Conservation (phyloP, 2,329 filamentous ascomycete species). For the Dichotomopilus funicola region DNA sequence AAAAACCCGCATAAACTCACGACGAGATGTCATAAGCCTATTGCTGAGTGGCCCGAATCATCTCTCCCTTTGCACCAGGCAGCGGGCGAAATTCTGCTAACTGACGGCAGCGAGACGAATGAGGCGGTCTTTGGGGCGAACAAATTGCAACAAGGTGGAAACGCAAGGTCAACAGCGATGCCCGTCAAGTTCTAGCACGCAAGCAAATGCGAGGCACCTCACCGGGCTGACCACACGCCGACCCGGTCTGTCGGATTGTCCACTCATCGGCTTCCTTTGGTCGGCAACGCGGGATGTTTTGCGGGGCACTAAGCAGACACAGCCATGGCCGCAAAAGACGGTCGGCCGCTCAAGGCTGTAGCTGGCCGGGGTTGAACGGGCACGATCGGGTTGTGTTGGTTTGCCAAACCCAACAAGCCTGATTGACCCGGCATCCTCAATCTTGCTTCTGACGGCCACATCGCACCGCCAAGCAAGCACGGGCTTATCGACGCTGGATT, state of each 20-base stretch:
- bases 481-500: too few relatives aligned
- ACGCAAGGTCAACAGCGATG: not conserved
- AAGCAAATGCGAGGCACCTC: constrained; percentile 9
- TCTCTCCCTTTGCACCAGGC: too few relatives aligned
- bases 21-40: too few relatives aligned
- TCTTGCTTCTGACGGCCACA: too few relatives aligned
- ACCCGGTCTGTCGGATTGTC: not conserved
- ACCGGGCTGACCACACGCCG: constrained; percentile 11
- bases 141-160: not conserved
- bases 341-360: constrained; percentile 16
- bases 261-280: constrained; percentile 6
- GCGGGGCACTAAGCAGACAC: constrained; percentile 8
- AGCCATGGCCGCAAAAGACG: constrained; percentile 12
- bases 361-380: not conserved
- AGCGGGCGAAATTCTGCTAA: too few relatives aligned
- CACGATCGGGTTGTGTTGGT: not conserved
- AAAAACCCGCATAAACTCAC: too few relatives aligned
- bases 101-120: too few relatives aligned
- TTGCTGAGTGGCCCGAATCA: too few relatives aligned
- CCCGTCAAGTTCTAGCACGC: not conserved
- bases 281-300: constrained; percentile 5
- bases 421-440: not conserved
- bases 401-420: not conserved
- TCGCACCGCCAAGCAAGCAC: too few relatives aligned
- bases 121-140: not conserved